These are phyloP conservation scores for Aureoboletus auriporus DNA, from an alignment of 768 basidiomycete genomes.

Conservation along the genomic window DNA sequence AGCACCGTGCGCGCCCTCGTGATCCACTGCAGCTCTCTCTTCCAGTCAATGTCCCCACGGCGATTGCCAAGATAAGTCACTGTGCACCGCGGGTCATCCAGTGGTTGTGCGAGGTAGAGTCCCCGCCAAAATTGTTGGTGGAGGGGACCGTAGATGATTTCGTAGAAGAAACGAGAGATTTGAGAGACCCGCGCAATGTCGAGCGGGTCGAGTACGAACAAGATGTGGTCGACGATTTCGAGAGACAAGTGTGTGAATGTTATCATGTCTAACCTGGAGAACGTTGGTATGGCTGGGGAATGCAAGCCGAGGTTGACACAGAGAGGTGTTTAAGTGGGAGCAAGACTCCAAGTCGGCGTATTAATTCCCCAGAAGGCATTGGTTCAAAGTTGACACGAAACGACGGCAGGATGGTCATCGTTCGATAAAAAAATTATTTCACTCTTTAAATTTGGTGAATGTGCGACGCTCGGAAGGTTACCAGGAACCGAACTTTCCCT, in stretches of 20 bases:
- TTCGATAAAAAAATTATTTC: slow-evolving; percentile 26
- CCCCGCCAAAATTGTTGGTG: slow-evolving; percentile 49
- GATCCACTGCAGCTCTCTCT: slow-evolving; percentile 47
- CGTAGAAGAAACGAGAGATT: slow-evolving; percentile 41
- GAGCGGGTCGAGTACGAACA: slow-evolving; percentile 55
- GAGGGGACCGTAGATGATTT: slow-evolving; percentile 47
- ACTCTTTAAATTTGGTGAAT: slow-evolving; percentile 2
- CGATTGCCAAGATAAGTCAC: slow-evolving; percentile 32
- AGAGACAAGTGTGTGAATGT: slow-evolving; percentile 43
- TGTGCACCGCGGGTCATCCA: slow-evolving; percentile 62
- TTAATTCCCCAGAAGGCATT: slow-evolving; percentile 7
- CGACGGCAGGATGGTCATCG: slow-evolving; percentile 13
- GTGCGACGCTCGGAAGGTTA: slow-evolving; percentile 5
- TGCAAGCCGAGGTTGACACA: not conserved
- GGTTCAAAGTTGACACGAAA: too few species aligned
- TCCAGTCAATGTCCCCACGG: slow-evolving; percentile 46
- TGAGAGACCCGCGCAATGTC: slow-evolving; percentile 54
- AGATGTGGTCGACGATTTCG: slow-evolving; percentile 58
- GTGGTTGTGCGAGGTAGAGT: slow-evolving; percentile 57
- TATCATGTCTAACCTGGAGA: not conserved
- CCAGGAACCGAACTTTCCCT: not conserved
- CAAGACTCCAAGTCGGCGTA: not conserved
- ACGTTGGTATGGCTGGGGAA: not conserved
- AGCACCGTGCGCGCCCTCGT: slow-evolving; percentile 53
- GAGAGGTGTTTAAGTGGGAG: slow-evolving; percentile 1